Base-by-base conservation (phyloP, 2,329 filamentous ascomycete species). In the Penicillium digitatum region DNA sequence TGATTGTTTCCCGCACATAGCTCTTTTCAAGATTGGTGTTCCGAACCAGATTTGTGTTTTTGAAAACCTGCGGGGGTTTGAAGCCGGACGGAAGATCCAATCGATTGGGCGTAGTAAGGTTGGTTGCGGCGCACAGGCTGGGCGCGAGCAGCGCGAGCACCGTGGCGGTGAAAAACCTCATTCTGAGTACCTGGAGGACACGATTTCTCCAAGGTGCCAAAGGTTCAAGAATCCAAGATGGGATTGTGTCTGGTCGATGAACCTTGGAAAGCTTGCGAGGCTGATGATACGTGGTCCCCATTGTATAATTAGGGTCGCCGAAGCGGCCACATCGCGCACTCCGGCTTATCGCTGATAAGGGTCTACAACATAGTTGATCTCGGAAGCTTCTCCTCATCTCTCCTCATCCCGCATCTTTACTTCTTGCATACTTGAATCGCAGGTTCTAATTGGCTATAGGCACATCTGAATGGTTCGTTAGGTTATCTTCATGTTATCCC, bases 1-100 rank as follows among this genome's bases (percentile, higher is more conserved):
- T 96, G 80, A 96, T 85, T 14, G 87, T 88, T 76, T 97, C 93
- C 70, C 91, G 87, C 52, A 87, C 86, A 69, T 94, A 97, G 64
- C 86, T 89, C 81, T 96, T 97, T 76, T 97, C 93, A 55, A 96
- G 77, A 63, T 95, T 96, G 69, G 95, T 87, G 61, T 88, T 87
- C 67, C 94, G 89, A 48, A 97, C 88, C 29, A 97, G 76, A 73
- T 99, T 97, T 74, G 82, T 82, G 76, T 99, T 96, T 78, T 92
- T 90, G 79, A 96, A 99, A 63, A 92, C 89, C 72, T 90, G 89
- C 14, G 92, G 88, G 51, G 93, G 91, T 74, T 84, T 87, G 79
- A 96, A 96, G 58, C 74, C 69, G 57, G 66, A 65, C 39, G 72
- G 70, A 24, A 78, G 68, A 55, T 72, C 63, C 52, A 72, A 66